Base-by-base conservation (phyloP, 2,329 filamentous ascomycete species). In the Fusarium armeniacum region DNA sequence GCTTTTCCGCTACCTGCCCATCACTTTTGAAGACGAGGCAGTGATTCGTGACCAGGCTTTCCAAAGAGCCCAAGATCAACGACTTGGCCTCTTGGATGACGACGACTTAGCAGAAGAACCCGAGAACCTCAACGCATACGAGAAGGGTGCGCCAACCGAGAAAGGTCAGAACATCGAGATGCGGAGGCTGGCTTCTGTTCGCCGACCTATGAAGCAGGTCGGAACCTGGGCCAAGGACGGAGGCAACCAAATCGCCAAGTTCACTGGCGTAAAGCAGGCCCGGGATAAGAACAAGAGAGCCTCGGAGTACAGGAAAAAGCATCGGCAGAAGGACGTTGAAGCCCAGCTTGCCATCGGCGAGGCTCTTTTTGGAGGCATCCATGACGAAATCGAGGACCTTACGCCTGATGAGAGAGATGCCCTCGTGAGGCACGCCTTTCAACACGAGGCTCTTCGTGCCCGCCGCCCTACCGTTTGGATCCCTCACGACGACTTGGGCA, bases 1-100 rank as follows among this genome's bases (percentile, higher is more conserved):
- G 4, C 85, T 99, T 12, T 90, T 97, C 77, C 89, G 91, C 40
- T 97, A 97, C 75, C 83, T 99, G 5, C 96, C 96, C 0, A 97
- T 98, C 69, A 98, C 95, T 0, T 89, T 98, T 58, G 96, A 99
- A 78, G 96, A 98, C 69, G 95, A 98, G 76, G 96, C 96, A 4
- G 93, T 96, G 1, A 83, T 93, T n/a, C 90, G 95, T 9, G 96
- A 99, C 72, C 89, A 95, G 75, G 93, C 92, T 40, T 99, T 98
- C 76, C 91, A 93, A 72, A 86, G 91, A 47, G 91, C 90, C 5
- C 93, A 97, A 77, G 89, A 90, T 60, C 84, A 84, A 24, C 90
- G 91, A 11, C 87, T 94, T 59, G 90, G 90, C 0, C 78, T 92
- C 9, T 67, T 83, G 1, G 82, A 86, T 0, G 85, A 87, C 13